phyloP scores from a whole-genome alignment of 345 rosid genomes.

The Cardamine resedifolia region DNA sequence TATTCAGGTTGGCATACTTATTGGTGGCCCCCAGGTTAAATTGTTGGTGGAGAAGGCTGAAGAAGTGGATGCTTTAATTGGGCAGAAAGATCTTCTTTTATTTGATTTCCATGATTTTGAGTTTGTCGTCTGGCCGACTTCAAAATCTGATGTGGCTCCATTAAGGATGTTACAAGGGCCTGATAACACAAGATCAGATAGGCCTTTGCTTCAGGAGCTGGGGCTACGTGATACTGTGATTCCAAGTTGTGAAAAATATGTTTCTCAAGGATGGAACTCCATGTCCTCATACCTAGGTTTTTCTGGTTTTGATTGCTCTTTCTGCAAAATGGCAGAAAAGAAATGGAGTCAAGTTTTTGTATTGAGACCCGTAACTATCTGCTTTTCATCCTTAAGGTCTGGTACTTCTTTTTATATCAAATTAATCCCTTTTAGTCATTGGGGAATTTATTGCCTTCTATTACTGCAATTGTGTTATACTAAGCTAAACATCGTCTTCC shows the following conservation, averaged over 20 bases:
- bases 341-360: constrained; percentile 48
- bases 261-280: constrained; percentile 51
- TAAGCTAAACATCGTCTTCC: constrained; percentile 5
- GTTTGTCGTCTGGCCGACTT: constrained; percentile 59
- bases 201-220: constrained; percentile 50
- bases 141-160: constrained; percentile 43
- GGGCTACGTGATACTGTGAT: constrained; percentile 47
- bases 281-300: constrained; percentile 53
- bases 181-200: constrained; percentile 48
- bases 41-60: constrained; percentile 45
- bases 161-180: constrained; percentile 37
- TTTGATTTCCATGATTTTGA: constrained; percentile 71
- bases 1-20: constrained; percentile 63
- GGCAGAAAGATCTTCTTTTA: constrained; percentile 50
- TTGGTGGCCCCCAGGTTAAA: constrained; percentile 67
- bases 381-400: constrained; percentile 66
- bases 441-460: constrained; percentile 11
- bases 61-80: constrained; percentile 31
- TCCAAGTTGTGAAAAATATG: constrained; percentile 54
- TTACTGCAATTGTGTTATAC: constrained; percentile 11
- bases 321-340: constrained; percentile 48
- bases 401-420: constrained; percentile 28
- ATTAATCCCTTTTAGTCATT: constrained; percentile 8
- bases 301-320: constrained; percentile 61
- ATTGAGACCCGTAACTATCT: constrained; percentile 61